Percentiles rank a stretch among this genome's conserved stretches.
Evolutionary conservation across 495 filamentous ascomycete genomes (phyloP).

Genomic region (Penicillium tannophilum): DNA sequence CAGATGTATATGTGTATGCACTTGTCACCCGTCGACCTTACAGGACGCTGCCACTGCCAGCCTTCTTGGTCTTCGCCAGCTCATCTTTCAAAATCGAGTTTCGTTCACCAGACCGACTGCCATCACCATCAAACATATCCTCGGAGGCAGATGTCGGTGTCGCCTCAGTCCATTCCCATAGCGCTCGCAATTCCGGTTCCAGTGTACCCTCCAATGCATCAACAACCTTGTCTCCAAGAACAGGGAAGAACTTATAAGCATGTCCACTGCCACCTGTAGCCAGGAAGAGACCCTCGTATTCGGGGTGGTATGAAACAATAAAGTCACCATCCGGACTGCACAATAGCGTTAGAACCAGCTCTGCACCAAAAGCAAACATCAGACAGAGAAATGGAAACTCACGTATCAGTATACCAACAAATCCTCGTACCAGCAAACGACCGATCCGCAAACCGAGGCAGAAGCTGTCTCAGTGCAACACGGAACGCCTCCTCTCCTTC

Average conservation of each 20-base stretch:
- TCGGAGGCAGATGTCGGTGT: conserved; percentile 32
- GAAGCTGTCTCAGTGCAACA: conserved; percentile 58
- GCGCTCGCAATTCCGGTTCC: conserved; percentile 56
- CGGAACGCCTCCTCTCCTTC: conserved; percentile 67
- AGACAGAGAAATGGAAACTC: conserved; percentile 22
- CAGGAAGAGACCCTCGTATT: conserved; percentile 67
- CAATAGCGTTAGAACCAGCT: neutral
- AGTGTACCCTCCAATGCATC: conserved; percentile 62
- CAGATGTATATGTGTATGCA: neutral
- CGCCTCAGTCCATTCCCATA: conserved; percentile 66
- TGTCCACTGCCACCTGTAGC: conserved; percentile 87
- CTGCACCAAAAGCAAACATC: neutral
- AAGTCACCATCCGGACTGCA: conserved; percentile 69
- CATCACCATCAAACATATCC: conserved; percentile 54
- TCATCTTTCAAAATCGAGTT: conserved; percentile 40
- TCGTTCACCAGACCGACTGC: conserved; percentile 34
- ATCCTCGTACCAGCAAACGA: conserved; percentile 71
- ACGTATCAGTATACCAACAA: conserved; percentile 90
- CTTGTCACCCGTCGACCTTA: conserved; percentile 11
- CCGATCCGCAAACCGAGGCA: conserved; percentile 63
- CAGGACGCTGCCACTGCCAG: conserved; percentile 25
- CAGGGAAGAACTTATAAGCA: conserved; percentile 86
- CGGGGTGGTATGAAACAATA: conserved; percentile 75
- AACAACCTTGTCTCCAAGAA: conserved; percentile 77
- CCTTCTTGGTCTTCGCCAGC: conserved; percentile 41